Evolutionary conservation across 805 yeast genomes (phyloP).

Genomic region (Lipomyces anomalus): DNA sequence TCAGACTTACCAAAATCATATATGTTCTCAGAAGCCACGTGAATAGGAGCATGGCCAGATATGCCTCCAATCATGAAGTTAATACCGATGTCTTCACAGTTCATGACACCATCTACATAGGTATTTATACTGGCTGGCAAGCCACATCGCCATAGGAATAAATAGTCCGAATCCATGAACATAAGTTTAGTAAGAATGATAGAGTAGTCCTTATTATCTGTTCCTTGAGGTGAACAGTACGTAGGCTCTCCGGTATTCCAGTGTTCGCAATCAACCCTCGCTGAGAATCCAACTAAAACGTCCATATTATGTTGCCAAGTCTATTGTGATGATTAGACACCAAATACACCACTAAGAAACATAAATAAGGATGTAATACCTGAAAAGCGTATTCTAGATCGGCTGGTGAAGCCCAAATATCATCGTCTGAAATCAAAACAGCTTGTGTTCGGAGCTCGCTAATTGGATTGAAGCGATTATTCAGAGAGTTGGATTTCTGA

Average conservation of each 20-base stretch:
- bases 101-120: slow-evolving; percentile 20
- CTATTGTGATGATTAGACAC: no score
- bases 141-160: slow-evolving; percentile 23
- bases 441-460: slow-evolving; percentile 17
- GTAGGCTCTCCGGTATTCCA: slow-evolving; percentile 7
- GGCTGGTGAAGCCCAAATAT: slow-evolving; percentile 23
- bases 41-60: slow-evolving; percentile 15
- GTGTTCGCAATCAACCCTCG: slow-evolving; percentile 20
- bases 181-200: slow-evolving; percentile 22
- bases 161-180: slow-evolving; percentile 23
- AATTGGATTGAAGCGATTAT: slow-evolving; percentile 22
- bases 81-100: slow-evolving; percentile 23
- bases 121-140: slow-evolving; percentile 19
- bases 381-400: slow-evolving; percentile 20
- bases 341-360: no score
- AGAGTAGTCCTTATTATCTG: slow-evolving; percentile 15
- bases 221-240: slow-evolving; percentile 17
- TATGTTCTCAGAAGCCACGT: slow-evolving; percentile 18
- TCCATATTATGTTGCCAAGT: slow-evolving; percentile 22
- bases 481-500: slow-evolving; percentile 21
- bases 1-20: slow-evolving; percentile 21
- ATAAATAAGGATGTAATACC: no score
- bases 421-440: slow-evolving; percentile 21
- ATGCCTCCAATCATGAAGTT: slow-evolving; percentile 20
- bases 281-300: slow-evolving; percentile 21